Conservation (phyloP, 345 rosid genomes). For the Fremontodendron californicum region DNA sequence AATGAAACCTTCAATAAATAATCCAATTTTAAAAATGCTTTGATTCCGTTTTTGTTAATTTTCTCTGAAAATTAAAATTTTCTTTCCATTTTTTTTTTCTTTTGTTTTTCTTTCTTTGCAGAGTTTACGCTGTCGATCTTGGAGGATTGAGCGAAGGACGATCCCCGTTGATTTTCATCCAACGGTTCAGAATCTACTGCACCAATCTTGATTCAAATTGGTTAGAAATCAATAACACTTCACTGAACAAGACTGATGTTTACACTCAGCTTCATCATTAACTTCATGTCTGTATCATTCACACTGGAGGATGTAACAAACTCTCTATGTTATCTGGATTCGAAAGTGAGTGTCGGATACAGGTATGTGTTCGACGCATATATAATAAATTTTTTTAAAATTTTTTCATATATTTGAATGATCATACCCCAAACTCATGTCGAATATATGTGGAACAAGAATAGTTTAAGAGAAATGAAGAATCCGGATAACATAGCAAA, state of each 20-base stretch:
- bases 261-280: background rate
- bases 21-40: background rate
- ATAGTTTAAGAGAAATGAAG: no score
- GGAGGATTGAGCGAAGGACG: slow-evolving; percentile 43
- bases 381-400: no score
- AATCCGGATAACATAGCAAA: no score
- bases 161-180: slow-evolving; percentile 45
- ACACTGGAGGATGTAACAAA: background rate
- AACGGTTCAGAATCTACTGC: slow-evolving; percentile 69
- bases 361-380: no score
- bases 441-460: no score
- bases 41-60: background rate
- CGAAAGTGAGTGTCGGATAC: no score
- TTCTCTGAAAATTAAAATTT: background rate
- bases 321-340: no score
- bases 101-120: slow-evolving; percentile 30
- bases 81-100: background rate
- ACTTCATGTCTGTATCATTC: background rate
- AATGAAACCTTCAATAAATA: background rate
- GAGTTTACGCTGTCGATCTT: slow-evolving; percentile 57
- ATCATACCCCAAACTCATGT: no score
- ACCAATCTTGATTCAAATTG: slow-evolving; percentile 39
- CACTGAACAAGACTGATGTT: background rate
- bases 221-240: slow-evolving; percentile 24
- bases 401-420: no score